Base-by-base conservation (phyloP, 805 yeast genomes). In the Schizosaccharomyces japonicus region DNA sequence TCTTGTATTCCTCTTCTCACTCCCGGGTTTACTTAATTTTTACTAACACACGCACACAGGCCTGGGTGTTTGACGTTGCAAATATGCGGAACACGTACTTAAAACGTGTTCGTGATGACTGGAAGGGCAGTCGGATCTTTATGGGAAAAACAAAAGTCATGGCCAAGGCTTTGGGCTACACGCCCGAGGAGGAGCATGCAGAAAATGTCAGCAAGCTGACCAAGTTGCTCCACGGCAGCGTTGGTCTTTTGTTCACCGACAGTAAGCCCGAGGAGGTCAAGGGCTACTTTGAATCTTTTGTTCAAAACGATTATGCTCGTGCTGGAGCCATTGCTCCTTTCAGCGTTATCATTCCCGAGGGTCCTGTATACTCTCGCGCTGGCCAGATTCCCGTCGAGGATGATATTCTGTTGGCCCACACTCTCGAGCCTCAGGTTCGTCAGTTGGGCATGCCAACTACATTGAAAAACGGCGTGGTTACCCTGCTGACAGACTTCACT, bases 401-500 rank as follows among this genome's bases (percentile, higher is more conserved):
- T 53, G 99, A 90, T 62, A 84, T 90, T 19, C 94, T 95, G 55
- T 77, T 90, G 80, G 78, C 92, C 10, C 98, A 90, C 61, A 83
- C 96, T 4, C 71, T 92, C 65, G 98, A 90, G 64, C 82, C 84
- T 57, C 82, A 94, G 36, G 63, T 90, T 58, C 79, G 98, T 69
- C 80, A 80, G 60, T 76, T 76, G 54, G 85, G 87, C 60, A 73
- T 90, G 55, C 96, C 98, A 55, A 85, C 96, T 3, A 78, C 75
- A 59, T 80, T 90, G 54, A 80, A 79, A 58, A 70, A 76, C 47
- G 99, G 99, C 61, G 87, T 87, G 61, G 78, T 90, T 54, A 69
- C 72, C 50, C 66, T 90, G 45, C 74, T 73, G 19, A 74, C 75
- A 54, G 90, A 90, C 36, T 82, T 72, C 63, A 70, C 69, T 44